These are phyloP conservation scores for Solanum hybrid DNA, from an alignment of 305 asterid species.

Conservation along the genomic window DNA sequence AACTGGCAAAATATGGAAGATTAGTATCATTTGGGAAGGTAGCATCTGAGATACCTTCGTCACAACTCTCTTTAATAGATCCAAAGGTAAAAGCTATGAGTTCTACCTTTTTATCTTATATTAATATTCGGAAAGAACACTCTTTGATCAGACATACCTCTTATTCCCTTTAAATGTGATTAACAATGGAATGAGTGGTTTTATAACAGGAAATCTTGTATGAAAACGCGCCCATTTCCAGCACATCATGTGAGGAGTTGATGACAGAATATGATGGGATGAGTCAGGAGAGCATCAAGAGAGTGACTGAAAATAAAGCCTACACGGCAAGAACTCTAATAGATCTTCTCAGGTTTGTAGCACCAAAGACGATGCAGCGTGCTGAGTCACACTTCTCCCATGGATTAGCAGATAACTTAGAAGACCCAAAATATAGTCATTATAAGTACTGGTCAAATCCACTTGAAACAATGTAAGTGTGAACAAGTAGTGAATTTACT, in stretches of 20 bases:
- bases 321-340: slow-evolving; percentile 48
- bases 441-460: slow-evolving; percentile 96
- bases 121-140: neutral
- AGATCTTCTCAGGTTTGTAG: slow-evolving; percentile 64
- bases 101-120: neutral
- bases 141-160: neutral
- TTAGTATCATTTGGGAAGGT: slow-evolving; percentile 61
- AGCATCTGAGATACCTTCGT: slow-evolving; percentile 50
- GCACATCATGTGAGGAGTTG: slow-evolving; percentile 44
- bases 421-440: slow-evolving; percentile 67
- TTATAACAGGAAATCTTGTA: neutral
- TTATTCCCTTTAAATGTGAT: neutral
- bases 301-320: slow-evolving; percentile 42
- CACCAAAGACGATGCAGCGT: slow-evolving; percentile 82
- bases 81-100: slow-evolving; percentile 25
- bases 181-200: neutral
- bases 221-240: slow-evolving; percentile 12
- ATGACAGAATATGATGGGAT: slow-evolving; percentile 76
- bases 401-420: slow-evolving; percentile 70
- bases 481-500: neutral
- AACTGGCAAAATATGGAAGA: slow-evolving; percentile 52
- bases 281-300: slow-evolving; percentile 40
- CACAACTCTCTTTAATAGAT: slow-evolving; percentile 26
- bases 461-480: slow-evolving; percentile 69
- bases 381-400: slow-evolving; percentile 88